Conservation (phyloP, 352 stramenopile species). For the Globisporangium echinulatum region DNA sequence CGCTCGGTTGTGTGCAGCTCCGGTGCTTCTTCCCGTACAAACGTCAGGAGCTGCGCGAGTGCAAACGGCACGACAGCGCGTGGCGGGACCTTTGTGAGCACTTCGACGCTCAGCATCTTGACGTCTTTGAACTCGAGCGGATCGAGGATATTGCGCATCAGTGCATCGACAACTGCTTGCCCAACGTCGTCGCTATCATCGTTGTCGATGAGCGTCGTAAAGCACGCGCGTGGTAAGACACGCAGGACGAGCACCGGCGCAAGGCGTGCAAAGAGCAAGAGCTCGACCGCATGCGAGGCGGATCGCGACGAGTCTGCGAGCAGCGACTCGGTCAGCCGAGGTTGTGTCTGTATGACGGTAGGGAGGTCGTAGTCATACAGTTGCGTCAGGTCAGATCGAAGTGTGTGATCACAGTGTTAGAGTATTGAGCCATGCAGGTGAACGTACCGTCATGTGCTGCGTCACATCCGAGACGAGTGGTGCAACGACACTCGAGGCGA, state of each 20-base stretch:
- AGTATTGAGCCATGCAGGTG: too few relatives aligned
- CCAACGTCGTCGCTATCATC: neutral
- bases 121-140: slow-evolving; percentile 76
- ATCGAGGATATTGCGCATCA: slow-evolving; percentile 37
- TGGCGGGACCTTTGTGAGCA: slow-evolving; percentile 38
- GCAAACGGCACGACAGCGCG: slow-evolving; percentile 30
- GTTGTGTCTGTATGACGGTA: slow-evolving; percentile 19
- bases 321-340: slow-evolving; percentile 36
- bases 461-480: slow-evolving; percentile 17
- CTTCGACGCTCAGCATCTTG: slow-evolving; percentile 60
- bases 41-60: slow-evolving; percentile 32
- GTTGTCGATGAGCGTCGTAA: slow-evolving; percentile 6
- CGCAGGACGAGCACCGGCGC: slow-evolving; percentile 58
- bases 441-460: slow-evolving; percentile 31
- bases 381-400: neutral
- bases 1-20: neutral
- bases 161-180: slow-evolving; percentile 11
- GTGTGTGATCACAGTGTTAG: too few relatives aligned
- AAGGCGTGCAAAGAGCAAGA: slow-evolving; percentile 52
- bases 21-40: slow-evolving; percentile 25
- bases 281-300: slow-evolving; percentile 27
- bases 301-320: slow-evolving; percentile 35
- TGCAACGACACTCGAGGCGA: slow-evolving; percentile 8
- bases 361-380: neutral
- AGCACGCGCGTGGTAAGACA: slow-evolving; percentile 31